Conservation (phyloP, 495 filamentous ascomycete genomes). For the Physcia stellaris region DNA sequence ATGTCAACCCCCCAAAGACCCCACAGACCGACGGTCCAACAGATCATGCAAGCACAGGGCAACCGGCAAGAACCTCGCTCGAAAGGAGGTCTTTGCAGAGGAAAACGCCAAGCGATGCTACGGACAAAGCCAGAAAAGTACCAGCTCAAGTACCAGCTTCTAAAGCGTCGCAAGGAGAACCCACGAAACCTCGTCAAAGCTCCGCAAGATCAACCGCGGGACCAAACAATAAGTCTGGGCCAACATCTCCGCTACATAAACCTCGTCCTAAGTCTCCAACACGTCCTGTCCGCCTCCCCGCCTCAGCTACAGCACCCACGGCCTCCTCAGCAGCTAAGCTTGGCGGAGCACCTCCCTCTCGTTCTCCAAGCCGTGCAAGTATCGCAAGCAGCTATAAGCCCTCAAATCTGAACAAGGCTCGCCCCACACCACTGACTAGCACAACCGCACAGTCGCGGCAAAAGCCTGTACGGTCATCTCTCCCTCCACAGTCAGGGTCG, state of each 20-base stretch:
- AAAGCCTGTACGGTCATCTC: slow-evolving; percentile 29
- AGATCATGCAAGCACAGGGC: no score
- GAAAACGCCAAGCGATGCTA: no score
- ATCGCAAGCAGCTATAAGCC: slow-evolving; percentile 27
- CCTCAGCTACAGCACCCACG: slow-evolving; percentile 49
- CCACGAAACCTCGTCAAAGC: no score
- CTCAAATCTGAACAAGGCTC: slow-evolving; percentile 22
- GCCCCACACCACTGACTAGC: slow-evolving; percentile 7
- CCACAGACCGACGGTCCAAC: not conserved
- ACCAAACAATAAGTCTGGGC: slow-evolving; percentile 7
- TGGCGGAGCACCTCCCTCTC: slow-evolving; percentile 21
- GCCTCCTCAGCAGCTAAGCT: slow-evolving; percentile 45
- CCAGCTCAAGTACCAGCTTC: no score
- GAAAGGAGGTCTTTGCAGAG: no score
- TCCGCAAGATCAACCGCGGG: not conserved
- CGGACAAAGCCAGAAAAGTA: no score
- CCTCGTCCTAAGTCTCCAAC: slow-evolving; percentile 52
- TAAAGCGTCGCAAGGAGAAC: no score
- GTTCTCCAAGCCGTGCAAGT: slow-evolving; percentile 33
- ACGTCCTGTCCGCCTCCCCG: slow-evolving; percentile 44
- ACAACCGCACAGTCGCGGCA: slow-evolving; percentile 15
- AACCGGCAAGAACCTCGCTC: no score
- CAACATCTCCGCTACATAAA: slow-evolving; percentile 27
- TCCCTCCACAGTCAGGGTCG: slow-evolving; percentile 19
- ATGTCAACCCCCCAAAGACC: no score